A percentile compares a stretch with the other conserved stretches of the same genome.
Evolutionary conservation across 2,329 filamentous ascomycete species (phyloP).

Genomic region (Plenodomus biglobosus): DNA sequence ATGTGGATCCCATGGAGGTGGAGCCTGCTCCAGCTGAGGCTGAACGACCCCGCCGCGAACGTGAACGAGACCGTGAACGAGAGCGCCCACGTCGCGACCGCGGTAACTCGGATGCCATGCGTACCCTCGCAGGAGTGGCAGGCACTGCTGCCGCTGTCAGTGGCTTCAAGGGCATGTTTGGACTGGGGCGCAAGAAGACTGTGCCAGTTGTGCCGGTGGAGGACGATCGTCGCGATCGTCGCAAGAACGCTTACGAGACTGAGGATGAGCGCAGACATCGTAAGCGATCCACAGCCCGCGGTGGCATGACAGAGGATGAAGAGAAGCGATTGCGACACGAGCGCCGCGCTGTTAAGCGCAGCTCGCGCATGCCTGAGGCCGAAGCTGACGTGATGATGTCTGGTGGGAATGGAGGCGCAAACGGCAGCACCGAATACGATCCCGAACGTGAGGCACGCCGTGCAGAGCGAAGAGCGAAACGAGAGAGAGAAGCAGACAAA

Average conservation of each 20-base stretch:
- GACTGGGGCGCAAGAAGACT: slow-evolving; percentile 43
- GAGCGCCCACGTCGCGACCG: slow-evolving; percentile 47
- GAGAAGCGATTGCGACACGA: slow-evolving; percentile 42
- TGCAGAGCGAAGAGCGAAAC: slow-evolving; percentile 38
- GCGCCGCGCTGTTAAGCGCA: slow-evolving; percentile 38
- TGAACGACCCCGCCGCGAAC: slow-evolving; percentile 46
- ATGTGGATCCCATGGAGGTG: slow-evolving; percentile 43
- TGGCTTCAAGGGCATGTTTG: slow-evolving; percentile 59
- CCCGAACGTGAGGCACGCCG: slow-evolving; percentile 43
- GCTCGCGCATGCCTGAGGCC: slow-evolving; percentile 23
- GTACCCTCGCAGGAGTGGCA: slow-evolving; percentile 42
- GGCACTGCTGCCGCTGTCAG: slow-evolving; percentile 48
- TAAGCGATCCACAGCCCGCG: slow-evolving; percentile 42
- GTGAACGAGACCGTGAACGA: slow-evolving; percentile 42
- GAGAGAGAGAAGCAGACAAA: slow-evolving; percentile 38
- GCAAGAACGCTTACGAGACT: slow-evolving; percentile 38
- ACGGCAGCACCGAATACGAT: slow-evolving; percentile 36
- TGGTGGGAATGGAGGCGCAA: slow-evolving; percentile 26
- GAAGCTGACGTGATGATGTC: slow-evolving; percentile 33
- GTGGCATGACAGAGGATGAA: slow-evolving; percentile 40
- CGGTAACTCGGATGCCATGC: slow-evolving; percentile 65
- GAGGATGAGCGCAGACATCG: slow-evolving; percentile 43
- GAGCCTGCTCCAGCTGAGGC: slow-evolving; percentile 52
- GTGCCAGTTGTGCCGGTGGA: slow-evolving; percentile 31
- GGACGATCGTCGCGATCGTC: slow-evolving; percentile 34